Base-by-base conservation (phyloP, 805 yeast genomes). In the Vanderwaltozyma tropicalis region DNA sequence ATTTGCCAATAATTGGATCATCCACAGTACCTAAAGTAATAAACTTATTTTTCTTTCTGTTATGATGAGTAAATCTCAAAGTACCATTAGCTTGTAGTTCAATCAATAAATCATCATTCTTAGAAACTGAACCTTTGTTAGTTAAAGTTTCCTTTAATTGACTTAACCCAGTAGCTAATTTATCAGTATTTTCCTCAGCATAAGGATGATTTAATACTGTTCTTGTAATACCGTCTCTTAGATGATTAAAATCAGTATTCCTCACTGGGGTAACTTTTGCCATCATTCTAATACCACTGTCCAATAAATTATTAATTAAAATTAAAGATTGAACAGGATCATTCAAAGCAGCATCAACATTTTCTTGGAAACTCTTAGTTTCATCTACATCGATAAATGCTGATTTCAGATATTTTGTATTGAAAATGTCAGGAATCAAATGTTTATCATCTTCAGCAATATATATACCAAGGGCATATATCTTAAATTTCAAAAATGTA, bases 211-310 rank as follows among this genome's bases (percentile, higher is more conserved):
- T 80, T 57, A 79, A 66, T 33, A 85, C 72, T 0, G 95, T 76
- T 55, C 88, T 80, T 34, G 86, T 72, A 43, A 92, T 72, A 0
- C 97, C 97, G 54, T 92, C 97, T 46, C 82, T 74, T 51, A 89
- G 62, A 55, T 92, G 97, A 44, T 77, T 76, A 61, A 82, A 87
- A 61, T 89, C 96, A 1, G 97, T 89, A 57, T 83, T 86, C 54
- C 96, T 74, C 14, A 80, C 77, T 0, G 98, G 96, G 10, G 81
- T 78, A 41, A 89, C 79, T 44, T 94, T 68, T 19, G 87, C 79
- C 32, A 78, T 65, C 47, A 86, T 70, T 40, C 76, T 71, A 26
- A 80, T 72, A 12, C 77, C 74, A 10, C 73, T 59, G 31, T 72
- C 74, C 29, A 87, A 54, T 33, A 88, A 62, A 38, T 71, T 67